phyloP scores from a whole-genome alignment of 768 basidiomycete species.

The Sarcomyxa edulis region DNA sequence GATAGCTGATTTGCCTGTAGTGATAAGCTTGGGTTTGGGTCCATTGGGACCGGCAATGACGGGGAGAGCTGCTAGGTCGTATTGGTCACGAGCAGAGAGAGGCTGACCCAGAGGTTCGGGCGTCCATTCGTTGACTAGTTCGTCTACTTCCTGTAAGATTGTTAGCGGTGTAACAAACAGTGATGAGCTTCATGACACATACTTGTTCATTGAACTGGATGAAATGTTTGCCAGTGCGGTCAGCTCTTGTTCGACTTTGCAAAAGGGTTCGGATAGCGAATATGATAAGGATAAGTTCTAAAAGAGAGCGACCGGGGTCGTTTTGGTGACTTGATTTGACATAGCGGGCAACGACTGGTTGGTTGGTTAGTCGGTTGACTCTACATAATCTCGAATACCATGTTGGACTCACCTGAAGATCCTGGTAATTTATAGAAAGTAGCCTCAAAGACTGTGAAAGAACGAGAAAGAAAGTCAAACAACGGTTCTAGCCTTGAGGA shows the following conservation, averaged over 20 bases:
- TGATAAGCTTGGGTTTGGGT: constrained; percentile 74
- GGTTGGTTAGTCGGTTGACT: too few species aligned
- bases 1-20: constrained; percentile 65
- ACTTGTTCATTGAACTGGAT: constrained; percentile 91
- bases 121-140: constrained; percentile 92
- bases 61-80: constrained; percentile 72
- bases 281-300: constrained; percentile 83
- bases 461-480: constrained; percentile 59
- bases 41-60: constrained; percentile 77
- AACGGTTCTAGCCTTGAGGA: constrained; percentile 39
- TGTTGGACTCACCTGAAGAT: too few species aligned
- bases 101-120: constrained; percentile 79
- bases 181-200: constrained; percentile 10
- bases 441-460: constrained; percentile 53
- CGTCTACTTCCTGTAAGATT: constrained; percentile 79
- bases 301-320: constrained; percentile 86
- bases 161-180: background rate
- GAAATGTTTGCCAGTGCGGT: constrained; percentile 81
- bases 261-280: constrained; percentile 90
- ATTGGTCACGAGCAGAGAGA: constrained; percentile 50
- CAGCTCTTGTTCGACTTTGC: constrained; percentile 84
- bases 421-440: constrained; percentile 76
- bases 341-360: constrained; percentile 83
- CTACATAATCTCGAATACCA: too few species aligned
- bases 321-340: constrained; percentile 94